A percentile compares a stretch with the other conserved stretches of the same genome.
Conservation (phyloP, 768 basidiomycete species). For the Mycena amicta region DNA sequence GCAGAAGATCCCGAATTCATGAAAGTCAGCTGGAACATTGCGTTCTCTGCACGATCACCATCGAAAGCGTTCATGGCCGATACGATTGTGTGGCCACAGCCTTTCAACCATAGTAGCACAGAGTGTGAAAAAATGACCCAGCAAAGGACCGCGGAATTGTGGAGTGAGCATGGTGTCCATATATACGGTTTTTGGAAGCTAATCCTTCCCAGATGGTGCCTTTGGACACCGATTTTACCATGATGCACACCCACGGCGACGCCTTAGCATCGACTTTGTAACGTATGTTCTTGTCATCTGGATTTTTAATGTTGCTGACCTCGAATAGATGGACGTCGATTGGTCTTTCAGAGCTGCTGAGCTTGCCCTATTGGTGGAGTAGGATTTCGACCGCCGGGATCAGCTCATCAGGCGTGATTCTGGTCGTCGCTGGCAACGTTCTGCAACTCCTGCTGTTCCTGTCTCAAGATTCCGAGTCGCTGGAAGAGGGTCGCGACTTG, state of each 20-base stretch:
- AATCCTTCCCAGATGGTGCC: conserved; percentile 28
- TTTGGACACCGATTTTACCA: conserved; percentile 31
- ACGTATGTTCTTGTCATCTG: conserved; percentile 17
- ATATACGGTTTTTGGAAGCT: neutral
- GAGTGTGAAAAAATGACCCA: conserved; percentile 22
- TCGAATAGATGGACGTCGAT: conserved; percentile 17
- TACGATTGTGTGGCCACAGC: conserved; percentile 3
- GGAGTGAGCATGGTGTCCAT: conserved; percentile 23
- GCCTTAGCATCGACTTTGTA: conserved; percentile 13
- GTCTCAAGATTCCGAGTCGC: no score
- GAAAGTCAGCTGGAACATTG: conserved; percentile 38
- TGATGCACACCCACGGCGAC: conserved; percentile 34
- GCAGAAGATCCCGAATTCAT: conserved; percentile 27
- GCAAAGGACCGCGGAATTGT: conserved; percentile 30
- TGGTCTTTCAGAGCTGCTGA: conserved; percentile 17
- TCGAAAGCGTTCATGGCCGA: conserved; percentile 26
- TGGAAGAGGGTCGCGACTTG: no score
- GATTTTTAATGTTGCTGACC: neutral
- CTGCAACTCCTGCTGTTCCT: conserved; percentile 7
- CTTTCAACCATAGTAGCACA: conserved; percentile 23
- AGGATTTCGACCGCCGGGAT: conserved; percentile 36
- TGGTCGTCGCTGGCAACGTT: conserved; percentile 21
- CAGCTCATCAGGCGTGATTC: conserved; percentile 20
- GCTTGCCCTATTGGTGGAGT: conserved; percentile 37
- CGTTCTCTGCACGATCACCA: conserved; percentile 30